Conservation (phyloP, 2,329 filamentous ascomycete species). For the Coniochaeta hoffmannii region DNA sequence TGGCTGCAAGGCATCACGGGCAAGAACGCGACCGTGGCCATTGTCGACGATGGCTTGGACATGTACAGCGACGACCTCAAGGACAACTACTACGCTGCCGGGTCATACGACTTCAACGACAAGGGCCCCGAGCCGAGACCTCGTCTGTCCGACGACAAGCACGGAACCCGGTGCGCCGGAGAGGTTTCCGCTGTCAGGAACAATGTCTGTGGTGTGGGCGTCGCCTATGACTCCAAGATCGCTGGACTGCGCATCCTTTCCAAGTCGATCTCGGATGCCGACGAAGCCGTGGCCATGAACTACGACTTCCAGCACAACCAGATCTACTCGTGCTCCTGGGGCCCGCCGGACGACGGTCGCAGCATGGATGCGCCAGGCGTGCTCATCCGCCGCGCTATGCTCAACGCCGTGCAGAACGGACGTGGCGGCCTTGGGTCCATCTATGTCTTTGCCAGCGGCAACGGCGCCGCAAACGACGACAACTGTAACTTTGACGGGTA, state of each 20-base stretch:
- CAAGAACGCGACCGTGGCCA: constrained; percentile 79
- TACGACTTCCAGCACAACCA: constrained; percentile 87
- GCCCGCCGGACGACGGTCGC: constrained; percentile 83
- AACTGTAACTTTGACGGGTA: constrained; percentile 99
- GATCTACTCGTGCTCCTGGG: constrained; percentile 99
- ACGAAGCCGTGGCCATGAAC: constrained; percentile 89
- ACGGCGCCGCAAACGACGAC: constrained; percentile 78
- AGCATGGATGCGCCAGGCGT: constrained; percentile 93
- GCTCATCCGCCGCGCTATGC: constrained; percentile 81
- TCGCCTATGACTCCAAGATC: constrained; percentile 87
- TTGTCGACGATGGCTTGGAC: constrained; percentile 93
- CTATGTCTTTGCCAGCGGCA: constrained; percentile 95
- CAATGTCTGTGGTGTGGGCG: constrained; percentile 88
- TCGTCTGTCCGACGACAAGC: constrained; percentile 73
- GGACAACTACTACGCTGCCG: constrained; percentile 86
- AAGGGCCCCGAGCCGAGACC: constrained; percentile 70
- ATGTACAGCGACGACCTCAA: constrained; percentile 92
- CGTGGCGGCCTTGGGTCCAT: constrained; percentile 78
- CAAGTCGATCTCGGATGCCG: constrained; percentile 81
- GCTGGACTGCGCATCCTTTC: constrained; percentile 90
- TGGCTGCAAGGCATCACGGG: constrained; percentile 91
- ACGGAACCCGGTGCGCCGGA: constrained; percentile 91
- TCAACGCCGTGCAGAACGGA: constrained; percentile 86
- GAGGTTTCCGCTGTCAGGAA: constrained; percentile 92
- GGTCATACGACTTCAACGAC: constrained; percentile 97